Base-by-base conservation (phyloP, 768 basidiomycete species). In the Leccinum uliginosum region DNA sequence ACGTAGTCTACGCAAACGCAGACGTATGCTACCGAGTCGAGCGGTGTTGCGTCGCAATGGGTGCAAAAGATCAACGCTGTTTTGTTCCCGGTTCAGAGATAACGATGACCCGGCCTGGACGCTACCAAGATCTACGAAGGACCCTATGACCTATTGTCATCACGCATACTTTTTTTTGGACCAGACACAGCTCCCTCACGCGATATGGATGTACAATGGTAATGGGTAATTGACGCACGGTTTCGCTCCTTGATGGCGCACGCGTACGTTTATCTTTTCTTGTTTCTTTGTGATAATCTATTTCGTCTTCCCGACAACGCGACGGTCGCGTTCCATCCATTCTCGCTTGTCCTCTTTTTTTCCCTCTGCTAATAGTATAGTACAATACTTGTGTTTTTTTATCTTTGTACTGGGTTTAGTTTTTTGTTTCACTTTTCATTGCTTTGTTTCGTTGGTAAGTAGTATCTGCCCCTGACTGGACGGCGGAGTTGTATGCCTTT, bases 1-100 rank as follows among this genome's bases (percentile, higher is more conserved):
- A 17, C 9, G 38, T 57, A 84, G 83, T 71, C 77, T 21, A 72
- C 78, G 7, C 83, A 78, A 63, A 76, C 73, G 27, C 75, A 74
- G 56, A 71, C 72, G 21, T 81, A 78, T 59, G 76, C 76, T 21
- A 74, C 76, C 6, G 66, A 68, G 53, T 74, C 77, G 55, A 56
- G 75, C 1, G 27, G 60, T 4, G 40, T 74, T 5, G 72, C 74
- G 21, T 63, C 68, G 6, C 64, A 59, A 11, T 80, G 78, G 78
- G 67, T 74, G 12, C 66, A 73, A 40, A 77, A 73, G 62, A 76
- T 80, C 48, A 73, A 76, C 35, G 54, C 66, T 11, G 11, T 19
- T 43, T 19, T 43, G 10, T 19, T 43, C 19, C 40, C 40, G 4
- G 38, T 19, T 19, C 9, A 40, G 40, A 43, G 19, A 19, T 43